Conservation (phyloP, 2,329 filamentous ascomycete genomes). For the Penicillium verrucosum region DNA sequence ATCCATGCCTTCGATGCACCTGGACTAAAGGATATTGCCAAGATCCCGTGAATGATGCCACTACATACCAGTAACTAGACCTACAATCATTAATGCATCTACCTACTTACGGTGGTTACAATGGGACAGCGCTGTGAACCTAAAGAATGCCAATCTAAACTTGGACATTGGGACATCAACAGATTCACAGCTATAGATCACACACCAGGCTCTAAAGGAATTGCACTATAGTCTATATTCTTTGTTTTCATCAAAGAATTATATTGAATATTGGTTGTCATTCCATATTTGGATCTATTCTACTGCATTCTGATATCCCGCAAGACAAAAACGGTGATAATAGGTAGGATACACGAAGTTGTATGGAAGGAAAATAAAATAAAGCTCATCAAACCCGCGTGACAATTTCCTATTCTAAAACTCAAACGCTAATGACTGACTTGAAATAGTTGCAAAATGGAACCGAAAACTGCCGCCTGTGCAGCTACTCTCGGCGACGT, state of each 20-base stretch:
- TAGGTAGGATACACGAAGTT: not conserved
- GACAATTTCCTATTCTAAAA: not conserved
- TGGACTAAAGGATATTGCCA: not conserved
- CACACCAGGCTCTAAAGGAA: not conserved
- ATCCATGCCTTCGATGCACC: not conserved
- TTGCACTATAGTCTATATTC: not conserved
- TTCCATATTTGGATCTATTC: not conserved
- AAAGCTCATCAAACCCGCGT: not conserved
- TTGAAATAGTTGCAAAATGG: not conserved
- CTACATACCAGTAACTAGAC: no score
- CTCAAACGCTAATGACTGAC: not conserved
- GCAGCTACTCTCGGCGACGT: slow-evolving; percentile 19
- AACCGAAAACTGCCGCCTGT: not conserved
- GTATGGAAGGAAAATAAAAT: not conserved
- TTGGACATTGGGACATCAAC: no score
- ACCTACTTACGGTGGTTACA: no score
- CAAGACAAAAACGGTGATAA: not conserved
- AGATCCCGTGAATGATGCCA: not conserved
- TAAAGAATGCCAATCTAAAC: no score
- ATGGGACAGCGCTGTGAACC: no score
- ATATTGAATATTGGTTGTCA: not conserved
- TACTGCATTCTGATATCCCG: not conserved
- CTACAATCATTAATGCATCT: no score
- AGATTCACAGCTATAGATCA: no score
- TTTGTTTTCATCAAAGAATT: not conserved